Evolutionary conservation across 495 filamentous ascomycete species (phyloP).

Genomic region (Aspergillus coremiiformis): DNA sequence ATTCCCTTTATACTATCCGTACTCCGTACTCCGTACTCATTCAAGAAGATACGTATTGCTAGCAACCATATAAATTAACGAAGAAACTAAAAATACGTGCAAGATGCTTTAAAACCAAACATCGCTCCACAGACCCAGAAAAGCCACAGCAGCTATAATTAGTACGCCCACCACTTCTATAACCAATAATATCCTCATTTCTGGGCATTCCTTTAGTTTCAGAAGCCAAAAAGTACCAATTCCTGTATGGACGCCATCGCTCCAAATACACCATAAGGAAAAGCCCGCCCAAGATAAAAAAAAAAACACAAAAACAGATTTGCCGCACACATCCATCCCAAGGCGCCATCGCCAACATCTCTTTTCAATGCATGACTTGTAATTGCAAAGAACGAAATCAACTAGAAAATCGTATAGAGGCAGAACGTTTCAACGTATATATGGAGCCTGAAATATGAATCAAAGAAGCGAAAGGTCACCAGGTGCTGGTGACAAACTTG

Average conservation of each 20-base stretch:
- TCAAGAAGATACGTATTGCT: not conserved
- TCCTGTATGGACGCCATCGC: not conserved
- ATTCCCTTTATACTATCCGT: not conserved
- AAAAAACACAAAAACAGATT: not conserved
- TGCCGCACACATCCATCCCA: not conserved
- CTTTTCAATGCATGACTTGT: slow-evolving; percentile 2
- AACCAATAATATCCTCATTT: not conserved
- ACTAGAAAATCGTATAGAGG: not conserved
- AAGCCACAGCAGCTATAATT: not conserved
- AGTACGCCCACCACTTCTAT: not conserved
- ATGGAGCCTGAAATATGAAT: slow-evolving; percentile 13
- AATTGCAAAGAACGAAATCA: not conserved
- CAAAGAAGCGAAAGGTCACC: slow-evolving; percentile 3
- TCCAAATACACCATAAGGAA: not conserved
- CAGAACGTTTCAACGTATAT: slow-evolving; percentile 3
- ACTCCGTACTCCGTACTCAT: not conserved
- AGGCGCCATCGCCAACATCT: slow-evolving; percentile 3
- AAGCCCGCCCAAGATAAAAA: not conserved
- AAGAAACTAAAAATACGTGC: not conserved
- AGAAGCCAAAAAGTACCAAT: not conserved
- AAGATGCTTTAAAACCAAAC: not conserved
- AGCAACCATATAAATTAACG: not conserved
- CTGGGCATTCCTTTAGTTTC: not conserved
- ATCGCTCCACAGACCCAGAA: not conserved
- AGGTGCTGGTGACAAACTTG: not conserved